Evolutionary conservation across 2,329 filamentous ascomycete genomes (phyloP).

Genomic region (Stachybotrys chartarum): DNA sequence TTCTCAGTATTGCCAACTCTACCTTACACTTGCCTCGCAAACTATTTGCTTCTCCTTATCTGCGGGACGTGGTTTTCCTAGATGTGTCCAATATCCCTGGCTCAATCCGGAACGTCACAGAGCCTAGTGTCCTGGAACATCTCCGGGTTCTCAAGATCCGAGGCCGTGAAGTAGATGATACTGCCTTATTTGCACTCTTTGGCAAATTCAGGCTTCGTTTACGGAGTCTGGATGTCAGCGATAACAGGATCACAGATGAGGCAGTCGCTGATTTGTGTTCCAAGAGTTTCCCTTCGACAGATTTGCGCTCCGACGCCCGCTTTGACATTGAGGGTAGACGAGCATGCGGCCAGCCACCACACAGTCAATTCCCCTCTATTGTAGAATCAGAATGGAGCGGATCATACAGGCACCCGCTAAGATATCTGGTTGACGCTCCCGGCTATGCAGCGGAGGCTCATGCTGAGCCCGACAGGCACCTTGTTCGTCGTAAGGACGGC

Average conservation of each 20-base stretch:
- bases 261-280: slow-evolving; percentile 22
- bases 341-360: slow-evolving; percentile 19
- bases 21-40: slow-evolving; percentile 28
- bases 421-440: slow-evolving; percentile 43
- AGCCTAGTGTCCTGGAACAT: slow-evolving; percentile 29
- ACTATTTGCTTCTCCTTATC: slow-evolving; percentile 29
- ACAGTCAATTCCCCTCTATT: slow-evolving; percentile 37
- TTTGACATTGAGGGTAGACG: slow-evolving; percentile 40
- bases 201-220: slow-evolving; percentile 31
- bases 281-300: slow-evolving; percentile 22
- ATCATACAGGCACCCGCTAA: slow-evolving; percentile 35
- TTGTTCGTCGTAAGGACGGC: slow-evolving; percentile 24
- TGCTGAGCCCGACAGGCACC: slow-evolving; percentile 9
- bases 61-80: slow-evolving; percentile 40
- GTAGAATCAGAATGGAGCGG: slow-evolving; percentile 39
- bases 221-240: slow-evolving; percentile 50
- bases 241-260: slow-evolving; percentile 44
- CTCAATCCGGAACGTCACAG: slow-evolving; percentile 29
- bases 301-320: slow-evolving; percentile 27
- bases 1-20: slow-evolving; percentile 40
- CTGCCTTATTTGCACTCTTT: slow-evolving; percentile 16
- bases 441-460: slow-evolving; percentile 15
- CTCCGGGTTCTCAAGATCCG: slow-evolving; percentile 46
- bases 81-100: slow-evolving; percentile 44
- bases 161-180: slow-evolving; percentile 38